Evolutionary conservation across 1,284 basidiomycete species (phyloP), one percentile per base, ranked within the genome.

Genomic region (Amylostereum areolatum): DNA sequence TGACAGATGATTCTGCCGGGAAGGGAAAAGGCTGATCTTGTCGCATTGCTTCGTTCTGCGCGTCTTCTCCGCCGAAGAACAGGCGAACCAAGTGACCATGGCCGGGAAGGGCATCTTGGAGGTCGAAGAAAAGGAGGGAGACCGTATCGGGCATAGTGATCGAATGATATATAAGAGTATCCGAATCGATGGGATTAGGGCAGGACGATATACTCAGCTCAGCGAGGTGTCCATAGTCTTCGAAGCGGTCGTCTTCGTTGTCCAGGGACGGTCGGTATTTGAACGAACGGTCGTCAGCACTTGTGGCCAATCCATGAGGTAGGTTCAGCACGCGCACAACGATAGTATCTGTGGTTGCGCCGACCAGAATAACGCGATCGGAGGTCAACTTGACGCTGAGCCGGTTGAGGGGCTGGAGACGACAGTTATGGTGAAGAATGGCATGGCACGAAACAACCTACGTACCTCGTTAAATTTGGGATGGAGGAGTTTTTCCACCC

Each of bases 1-100:
- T 72, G n/a, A 70, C 65, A 7, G 68, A 65, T 3, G 65, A 64
- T 41, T 63, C 66, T 12, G 54, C 50, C 25, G 62, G 63, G 37
- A 60, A 60, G 28, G 48, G 48, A 46, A 71, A 66, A 31, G 43
- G 37, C 18, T 45, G n/a, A 18, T 43, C 31, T 25, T 46, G 45
- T 11, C 49, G 49, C 5, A 28, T 37, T n/a, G 39, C 28, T 11
- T 45, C 43, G 31, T 35, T 27, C n/a, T 48, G 10, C n/a, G 39
- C 12, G 40, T 31, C 27, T 18, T 41, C 25, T 43, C 33, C 31
- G 33, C 33, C 29, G 10, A 44, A 43, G 42, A 43, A 28, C 11
- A 47, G 39, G 9, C 46, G 50, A 10, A 51, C 50, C 11, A 51
- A 46, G 39, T 51, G 46, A 18, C 46, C 50, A n/a, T 47, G 40